Evolutionary conservation across 192 early-diverging fungal genomes (phyloP).

Genomic region (Phycomyces blakesleeanus): DNA sequence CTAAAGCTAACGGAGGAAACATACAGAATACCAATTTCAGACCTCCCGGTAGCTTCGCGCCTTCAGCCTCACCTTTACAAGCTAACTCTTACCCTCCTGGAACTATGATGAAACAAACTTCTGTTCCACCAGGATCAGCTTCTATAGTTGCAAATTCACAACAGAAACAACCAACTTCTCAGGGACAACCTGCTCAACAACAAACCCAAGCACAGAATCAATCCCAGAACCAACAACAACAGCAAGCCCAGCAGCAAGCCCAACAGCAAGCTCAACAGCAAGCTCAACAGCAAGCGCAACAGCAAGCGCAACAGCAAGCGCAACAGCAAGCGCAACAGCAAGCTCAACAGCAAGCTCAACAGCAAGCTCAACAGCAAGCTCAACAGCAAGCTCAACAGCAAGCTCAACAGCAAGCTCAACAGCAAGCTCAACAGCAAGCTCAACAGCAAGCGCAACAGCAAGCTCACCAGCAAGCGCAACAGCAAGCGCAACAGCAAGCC

Average conservation of each 20-base stretch:
- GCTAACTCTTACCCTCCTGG: background rate
- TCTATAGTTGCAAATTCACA: background rate
- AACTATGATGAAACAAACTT: background rate
- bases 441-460: conserved; percentile 13
- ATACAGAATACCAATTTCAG: background rate
- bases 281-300: conserved; percentile 25
- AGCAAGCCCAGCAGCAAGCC: background rate
- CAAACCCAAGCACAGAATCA: conserved; percentile 6
- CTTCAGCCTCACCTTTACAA: background rate
- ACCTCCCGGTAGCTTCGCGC: background rate
- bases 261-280: background rate
- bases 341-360: conserved; percentile 1
- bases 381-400: conserved; percentile 15
- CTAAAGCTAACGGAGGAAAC: background rate
- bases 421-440: conserved; percentile 13
- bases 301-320: conserved; percentile 13
- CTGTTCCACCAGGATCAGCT: background rate
- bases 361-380: conserved; percentile 4
- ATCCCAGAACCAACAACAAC: conserved; percentile 9
- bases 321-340: conserved; percentile 15
- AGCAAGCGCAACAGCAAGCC: conserved; percentile 1
- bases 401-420: conserved; percentile 14
- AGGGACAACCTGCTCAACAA: background rate
- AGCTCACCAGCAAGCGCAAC: conserved; percentile 12
- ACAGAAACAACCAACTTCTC: background rate